phyloP scores from a whole-genome alignment of 768 basidiomycete species.

The Filobasidium wieringae region DNA sequence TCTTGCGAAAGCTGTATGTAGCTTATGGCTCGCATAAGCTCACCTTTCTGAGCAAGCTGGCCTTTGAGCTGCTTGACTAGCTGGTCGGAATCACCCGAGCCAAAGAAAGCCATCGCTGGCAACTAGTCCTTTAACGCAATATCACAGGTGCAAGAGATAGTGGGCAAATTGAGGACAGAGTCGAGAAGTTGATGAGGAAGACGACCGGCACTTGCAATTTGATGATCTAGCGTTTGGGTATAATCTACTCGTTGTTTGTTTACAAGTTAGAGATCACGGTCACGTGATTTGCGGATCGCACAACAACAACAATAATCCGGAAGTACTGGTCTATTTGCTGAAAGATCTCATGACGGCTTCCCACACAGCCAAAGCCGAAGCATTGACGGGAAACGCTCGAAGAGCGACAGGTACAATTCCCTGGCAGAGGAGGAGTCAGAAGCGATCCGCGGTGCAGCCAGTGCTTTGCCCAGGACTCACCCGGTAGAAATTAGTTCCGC shows the following conservation, averaged over 20 bases:
- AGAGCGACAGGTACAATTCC: constrained; percentile 58
- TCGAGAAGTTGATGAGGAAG: too few relatives aligned
- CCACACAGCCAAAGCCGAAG: constrained; percentile 66
- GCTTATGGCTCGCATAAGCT: background rate
- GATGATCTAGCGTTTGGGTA: background rate
- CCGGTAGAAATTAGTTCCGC: constrained; percentile 32
- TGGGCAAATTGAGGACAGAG: too few relatives aligned
- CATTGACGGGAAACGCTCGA: constrained; percentile 67
- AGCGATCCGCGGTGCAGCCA: background rate
- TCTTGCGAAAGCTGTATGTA: background rate
- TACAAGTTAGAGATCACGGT: background rate
- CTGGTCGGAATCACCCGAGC: constrained; percentile 30
- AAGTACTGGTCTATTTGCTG: background rate
- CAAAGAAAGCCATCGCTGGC: constrained; percentile 32
- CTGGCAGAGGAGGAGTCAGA: constrained; percentile 48
- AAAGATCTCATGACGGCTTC: constrained; percentile 53
- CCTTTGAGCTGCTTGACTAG: constrained; percentile 29
- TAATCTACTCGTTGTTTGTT: background rate
- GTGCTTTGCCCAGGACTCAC: constrained; percentile 16
- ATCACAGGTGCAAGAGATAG: too few relatives aligned
- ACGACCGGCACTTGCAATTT: too few relatives aligned
- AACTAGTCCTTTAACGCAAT: too few relatives aligned
- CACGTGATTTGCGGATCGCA: background rate
- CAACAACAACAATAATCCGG: background rate
- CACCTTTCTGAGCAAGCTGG: constrained; percentile 32